Conservation (phyloP, 768 basidiomycete species). For the Pleurotus djamor region DNA sequence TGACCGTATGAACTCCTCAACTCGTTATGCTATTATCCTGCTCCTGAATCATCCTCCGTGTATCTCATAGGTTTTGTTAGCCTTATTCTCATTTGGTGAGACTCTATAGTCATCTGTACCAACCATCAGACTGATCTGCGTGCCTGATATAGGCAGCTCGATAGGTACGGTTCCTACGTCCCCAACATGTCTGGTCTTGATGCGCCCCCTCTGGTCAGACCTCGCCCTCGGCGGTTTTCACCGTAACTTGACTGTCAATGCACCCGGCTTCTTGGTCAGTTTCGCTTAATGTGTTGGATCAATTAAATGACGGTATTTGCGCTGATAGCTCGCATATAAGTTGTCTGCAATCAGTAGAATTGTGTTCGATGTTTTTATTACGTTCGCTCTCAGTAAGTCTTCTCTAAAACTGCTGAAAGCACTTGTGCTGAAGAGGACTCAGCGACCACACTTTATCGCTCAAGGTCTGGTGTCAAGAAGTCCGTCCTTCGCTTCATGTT, state of each 20-base stretch:
- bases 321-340: background rate
- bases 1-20: slow-evolving; percentile 1
- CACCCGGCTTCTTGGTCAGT: background rate
- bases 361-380: slow-evolving; percentile 2
- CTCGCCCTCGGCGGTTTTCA: background rate
- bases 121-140: background rate
- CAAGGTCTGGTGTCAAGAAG: background rate
- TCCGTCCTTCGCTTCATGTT: too few species aligned
- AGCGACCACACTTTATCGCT: background rate
- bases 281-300: background rate
- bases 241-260: background rate
- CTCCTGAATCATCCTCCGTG: too few species aligned
- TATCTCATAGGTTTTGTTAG: background rate
- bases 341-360: background rate
- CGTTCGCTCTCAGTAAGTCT: background rate
- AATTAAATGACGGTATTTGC: too few species aligned
- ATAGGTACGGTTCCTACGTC: background rate
- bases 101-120: background rate
- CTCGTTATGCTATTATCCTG: too few species aligned
- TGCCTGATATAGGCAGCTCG: background rate
- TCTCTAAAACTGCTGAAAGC: background rate
- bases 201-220: background rate
- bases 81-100: slow-evolving; percentile 1
- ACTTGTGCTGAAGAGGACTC: background rate
- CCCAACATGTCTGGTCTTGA: background rate